Conservation (phyloP, 352 stramenopile species). For the Globisporangium megalacanthum region DNA sequence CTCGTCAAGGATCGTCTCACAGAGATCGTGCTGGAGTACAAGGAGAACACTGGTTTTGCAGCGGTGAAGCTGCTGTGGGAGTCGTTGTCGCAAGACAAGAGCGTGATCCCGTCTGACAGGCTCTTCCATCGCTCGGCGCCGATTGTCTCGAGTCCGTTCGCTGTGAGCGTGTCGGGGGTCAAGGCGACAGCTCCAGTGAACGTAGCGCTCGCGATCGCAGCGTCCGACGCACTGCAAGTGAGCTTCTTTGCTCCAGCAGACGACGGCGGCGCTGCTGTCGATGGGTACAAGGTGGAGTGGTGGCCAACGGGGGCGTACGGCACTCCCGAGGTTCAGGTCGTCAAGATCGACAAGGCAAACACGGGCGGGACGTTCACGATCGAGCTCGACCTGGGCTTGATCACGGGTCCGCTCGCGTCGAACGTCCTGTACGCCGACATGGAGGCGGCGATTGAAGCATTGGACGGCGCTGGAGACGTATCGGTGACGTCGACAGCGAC, state of each 20-base stretch:
- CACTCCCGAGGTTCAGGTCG: constrained; percentile 57
- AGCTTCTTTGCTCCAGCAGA: constrained; percentile 80
- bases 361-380: constrained; percentile 84
- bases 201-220: constrained; percentile 37
- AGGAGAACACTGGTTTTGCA: constrained; percentile 86
- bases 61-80: constrained; percentile 85
- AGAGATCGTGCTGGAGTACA: constrained; percentile 91
- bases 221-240: constrained; percentile 60
- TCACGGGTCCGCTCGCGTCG: constrained; percentile 51
- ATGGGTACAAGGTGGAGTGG: constrained; percentile 88
- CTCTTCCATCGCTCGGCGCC: constrained; percentile 77
- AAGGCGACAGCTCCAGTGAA: constrained; percentile 48
- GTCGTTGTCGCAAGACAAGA: constrained; percentile 83
- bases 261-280: constrained; percentile 82
- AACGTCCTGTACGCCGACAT: constrained; percentile 66
- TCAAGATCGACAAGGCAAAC: constrained; percentile 78
- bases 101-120: constrained; percentile 77
- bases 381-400: constrained; percentile 31
- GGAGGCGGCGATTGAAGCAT: constrained; percentile 68
- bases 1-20: constrained; percentile 80
- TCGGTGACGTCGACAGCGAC: constrained; percentile 34
- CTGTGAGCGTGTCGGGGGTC: constrained; percentile 39
- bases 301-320: constrained; percentile 57
- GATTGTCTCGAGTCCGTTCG: constrained; percentile 66
- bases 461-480: constrained; percentile 79